These are phyloP conservation scores for Kalmusia sp. DNA, from an alignment of 2,329 filamentous ascomycete genomes.

Conservation along the genomic window DNA sequence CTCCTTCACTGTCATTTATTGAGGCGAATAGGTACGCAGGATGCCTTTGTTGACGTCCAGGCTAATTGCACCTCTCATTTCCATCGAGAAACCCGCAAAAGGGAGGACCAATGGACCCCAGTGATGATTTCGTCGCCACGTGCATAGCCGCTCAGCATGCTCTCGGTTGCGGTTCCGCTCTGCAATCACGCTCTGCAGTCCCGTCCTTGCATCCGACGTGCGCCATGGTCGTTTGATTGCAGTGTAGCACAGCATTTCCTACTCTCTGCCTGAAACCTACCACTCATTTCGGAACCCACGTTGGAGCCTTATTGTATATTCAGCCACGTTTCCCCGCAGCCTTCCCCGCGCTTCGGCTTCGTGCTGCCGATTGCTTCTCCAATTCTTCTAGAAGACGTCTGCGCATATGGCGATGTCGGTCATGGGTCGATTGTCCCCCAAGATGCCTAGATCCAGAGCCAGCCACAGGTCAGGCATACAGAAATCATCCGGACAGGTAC, in stretches of 20 bases:
- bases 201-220: no score
- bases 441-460: no score
- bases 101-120: no score
- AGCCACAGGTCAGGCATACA: no score
- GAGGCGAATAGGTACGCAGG: background rate
- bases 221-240: background rate
- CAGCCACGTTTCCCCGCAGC: background rate
- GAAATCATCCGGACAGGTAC: no score
- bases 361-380: background rate
- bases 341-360: conserved; percentile 1
- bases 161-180: background rate
- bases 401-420: no score
- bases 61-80: background rate
- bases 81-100: conserved; percentile 8
- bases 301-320: background rate
- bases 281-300: background rate
- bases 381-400: background rate
- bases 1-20: background rate
- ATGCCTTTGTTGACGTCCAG: background rate
- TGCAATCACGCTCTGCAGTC: no score
- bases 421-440: no score
- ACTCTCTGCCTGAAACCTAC: background rate
- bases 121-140: no score
- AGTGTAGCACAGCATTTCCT: background rate
- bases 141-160: background rate